A percentile compares a stretch with the other conserved stretches of the same genome.
These are phyloP conservation scores for Chamaenerion angustifolium DNA, from an alignment of 345 rosid species.

Conservation along the genomic window DNA sequence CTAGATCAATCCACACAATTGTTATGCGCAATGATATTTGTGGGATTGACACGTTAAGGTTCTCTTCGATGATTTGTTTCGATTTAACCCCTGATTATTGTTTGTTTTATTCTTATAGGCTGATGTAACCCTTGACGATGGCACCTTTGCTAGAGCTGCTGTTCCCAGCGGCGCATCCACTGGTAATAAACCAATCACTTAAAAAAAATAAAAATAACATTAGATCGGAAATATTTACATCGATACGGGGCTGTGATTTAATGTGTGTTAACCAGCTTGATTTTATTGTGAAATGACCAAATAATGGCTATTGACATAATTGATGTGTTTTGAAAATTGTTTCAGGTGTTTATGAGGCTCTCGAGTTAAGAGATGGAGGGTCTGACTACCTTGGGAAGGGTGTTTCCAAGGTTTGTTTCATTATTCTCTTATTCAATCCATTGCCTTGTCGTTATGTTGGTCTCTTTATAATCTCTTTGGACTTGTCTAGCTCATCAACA, in stretches of 20 bases:
- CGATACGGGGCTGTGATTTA: background rate
- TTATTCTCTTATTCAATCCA: background rate
- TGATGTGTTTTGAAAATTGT: background rate
- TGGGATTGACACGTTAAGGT: too few species aligned
- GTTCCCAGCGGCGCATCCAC: constrained; percentile 99
- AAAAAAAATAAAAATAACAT: too few species aligned
- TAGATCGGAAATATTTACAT: too few species aligned
- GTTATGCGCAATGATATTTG: too few species aligned
- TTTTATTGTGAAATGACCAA: background rate
- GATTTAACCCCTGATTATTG: background rate
- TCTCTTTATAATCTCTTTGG: background rate
- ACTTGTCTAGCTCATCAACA: background rate
- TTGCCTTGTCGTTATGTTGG: background rate
- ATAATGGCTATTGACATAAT: background rate
- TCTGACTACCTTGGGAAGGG: constrained; percentile 95
- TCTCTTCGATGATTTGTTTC: background rate
- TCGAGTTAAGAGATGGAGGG: constrained; percentile 94
- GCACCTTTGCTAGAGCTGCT: constrained; percentile 55
- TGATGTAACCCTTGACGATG: constrained; percentile 46
- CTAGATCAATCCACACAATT: too few species aligned
- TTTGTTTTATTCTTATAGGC: constrained; percentile 22
- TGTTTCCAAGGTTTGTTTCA: constrained; percentile 57
- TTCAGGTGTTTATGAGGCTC: constrained; percentile 84
- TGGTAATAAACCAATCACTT: constrained; percentile 26
- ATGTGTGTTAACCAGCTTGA: background rate